Evolutionary conservation across 2,329 filamentous ascomycete genomes (phyloP), one percentile per base, ranked within the genome.

Genomic region (Reticulascus tulasneorum): DNA sequence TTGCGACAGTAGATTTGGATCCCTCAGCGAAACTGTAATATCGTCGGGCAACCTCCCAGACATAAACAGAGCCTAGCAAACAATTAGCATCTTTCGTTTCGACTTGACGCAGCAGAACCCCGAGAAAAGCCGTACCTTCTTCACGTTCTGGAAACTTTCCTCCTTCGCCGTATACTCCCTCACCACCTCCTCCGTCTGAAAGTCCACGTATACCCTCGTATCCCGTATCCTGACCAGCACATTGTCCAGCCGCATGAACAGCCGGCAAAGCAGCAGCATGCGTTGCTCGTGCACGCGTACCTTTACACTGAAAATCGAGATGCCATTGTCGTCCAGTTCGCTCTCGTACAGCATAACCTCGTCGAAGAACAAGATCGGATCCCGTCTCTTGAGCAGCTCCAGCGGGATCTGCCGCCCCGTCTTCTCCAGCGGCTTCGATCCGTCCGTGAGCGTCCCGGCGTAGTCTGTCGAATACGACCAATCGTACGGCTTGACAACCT

Each of bases 401-500:
- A 95, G 74, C 5, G 93, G 90, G 44, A 98, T 93, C 37, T 73
- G 51, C 35, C 60, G 58, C 5, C 54, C 48, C 6, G 61, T 58
- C 13, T 12, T 28, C 16, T 17, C 18, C 33, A 21, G 23, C 18
- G 31, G 25, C 21, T 7, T 29, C 13, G 18, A 7, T 9, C 10
- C 18, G 6, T 7, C 18, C 2, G 8, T 34, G 25, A 83, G 63
- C 4, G 84, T 87, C 33, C 93, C 93, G 38, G 74, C 75, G 63
- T 95, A 98, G 48, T 82, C 75, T 23, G 91, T 95, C 47, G 82
- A 93, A 65, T 97, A 98, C 44, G 88, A 95, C 93, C 93, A 98
- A 66, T 98, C 93, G 59, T 94, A 98, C 4, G 91, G 90, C 66
- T 90, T 90, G 36, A 98, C 87, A 18, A 96, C 83, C 56, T 96